Evolutionary conservation across 257 asterid genomes (phyloP), one percentile per base, ranked within the genome.

Genomic region (Solanum etuberosum): DNA sequence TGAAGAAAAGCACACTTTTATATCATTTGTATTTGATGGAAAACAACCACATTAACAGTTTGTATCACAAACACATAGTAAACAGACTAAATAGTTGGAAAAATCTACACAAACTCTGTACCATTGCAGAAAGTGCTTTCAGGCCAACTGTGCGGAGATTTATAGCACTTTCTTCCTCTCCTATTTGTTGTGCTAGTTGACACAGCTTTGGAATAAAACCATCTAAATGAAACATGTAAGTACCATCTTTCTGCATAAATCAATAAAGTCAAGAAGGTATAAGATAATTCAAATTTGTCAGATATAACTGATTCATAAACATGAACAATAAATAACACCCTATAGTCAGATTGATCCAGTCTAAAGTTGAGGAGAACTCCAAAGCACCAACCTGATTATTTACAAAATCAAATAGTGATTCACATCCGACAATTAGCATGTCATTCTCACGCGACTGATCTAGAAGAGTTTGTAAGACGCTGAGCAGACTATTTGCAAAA

Each of bases 111-210:
- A 21, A 83, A 48, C 43, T 81, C 29, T 48, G 85, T 92, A 96
- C 99, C 99, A 96, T 91, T 67, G 99, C 93, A 86, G 98, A 93
- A 85, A 95, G 97, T 86, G 98, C 94, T 89, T 97, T 97, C 88
- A 97, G 91, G 31, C 93, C 96, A 84, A 96, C 94, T 63, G 96
- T 94, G 88, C 94, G 94, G 87, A 95, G 90, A 13, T 80, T 90
- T 87, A 84, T 89, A 25, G 90, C 89, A 88, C 93, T 92, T 85
- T 94, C 98, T 51, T 93, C 95, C 3, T 97, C 99, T 88, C 99
- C 98, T 48, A 87, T 95, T 92, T 97, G 98, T 92, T 95, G 99
- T 88, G 99, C 94, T 90, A 96, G 86, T 88, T 93, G 98, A 91
- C 99, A 97, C 86, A 97, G 95, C 88, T 92, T 97, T 34, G 99